Base-by-base conservation (phyloP, 306 rosid species). In the Alnus rubra region DNA sequence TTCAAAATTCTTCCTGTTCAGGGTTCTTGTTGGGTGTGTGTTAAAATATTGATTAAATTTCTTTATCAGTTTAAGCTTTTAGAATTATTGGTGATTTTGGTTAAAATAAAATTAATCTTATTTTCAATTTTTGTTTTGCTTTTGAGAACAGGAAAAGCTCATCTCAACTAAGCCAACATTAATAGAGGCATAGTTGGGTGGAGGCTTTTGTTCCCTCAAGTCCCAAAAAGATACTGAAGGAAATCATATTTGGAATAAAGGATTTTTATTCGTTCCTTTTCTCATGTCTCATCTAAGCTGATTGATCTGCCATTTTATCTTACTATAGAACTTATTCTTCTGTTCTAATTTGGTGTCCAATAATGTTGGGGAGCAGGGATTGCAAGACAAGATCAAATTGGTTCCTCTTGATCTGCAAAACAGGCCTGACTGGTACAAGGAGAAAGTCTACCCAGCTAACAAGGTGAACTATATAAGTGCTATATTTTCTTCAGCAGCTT, bases 391-490 rank as follows among this genome's bases (percentile, higher is more conserved):
- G 87, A 88, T 93, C 75, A 70, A 91, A 53, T 79, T 93, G 82
- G 89, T 91, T 81, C 89, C 97, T 68, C 82, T 93, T 70, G 86
- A 93, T 88, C 88, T 92, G 74, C 75, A 80, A 78, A 90, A 93
- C 84, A 91, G 96, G 78, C 98, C 97, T 68, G 79, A 90, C 64
- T 92, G 96, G 98, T 93, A 91, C 78, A 90, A 85, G 90, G 95
- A 91, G 74, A 91, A 90, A 82, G 88, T 93, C 64, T 86, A 91
- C 87, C 90, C 90, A 35, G 74, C 90, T 69, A 89, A 93, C 87
- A 90, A 91, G 95, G 98, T 93, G 69, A 67, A 13, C n/a, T 67
- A 78, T 79, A 60, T 45, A 39, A 42, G 18, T 42, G 15, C 33
- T 39, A 42, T 59, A 39, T 9, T 42, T 8, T 42, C 50, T 67